phyloP scores from a whole-genome alignment of 148 eudicot genomes.

The Dysphania ambrosioides region DNA sequence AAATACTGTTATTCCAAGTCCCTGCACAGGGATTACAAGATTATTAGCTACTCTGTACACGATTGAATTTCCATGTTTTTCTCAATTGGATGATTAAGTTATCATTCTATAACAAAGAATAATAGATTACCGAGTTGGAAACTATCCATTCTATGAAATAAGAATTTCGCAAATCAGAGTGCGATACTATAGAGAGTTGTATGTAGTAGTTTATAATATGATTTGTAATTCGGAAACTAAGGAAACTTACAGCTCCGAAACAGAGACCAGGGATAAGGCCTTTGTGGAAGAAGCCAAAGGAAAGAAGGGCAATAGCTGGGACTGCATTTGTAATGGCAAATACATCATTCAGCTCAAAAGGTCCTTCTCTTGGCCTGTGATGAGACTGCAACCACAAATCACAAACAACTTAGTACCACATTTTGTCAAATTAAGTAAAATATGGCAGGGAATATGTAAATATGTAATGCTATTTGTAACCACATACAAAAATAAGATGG shows the following conservation, averaged over 20 bases:
- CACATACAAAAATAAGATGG: too few species aligned
- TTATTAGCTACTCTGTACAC: not conserved
- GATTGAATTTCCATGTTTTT: too few species aligned
- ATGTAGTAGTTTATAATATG: not conserved
- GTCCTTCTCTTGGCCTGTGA: conserved; percentile 92
- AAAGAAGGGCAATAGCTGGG: conserved; percentile 84
- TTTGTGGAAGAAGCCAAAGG: conserved; percentile 84
- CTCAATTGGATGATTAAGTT: not conserved
- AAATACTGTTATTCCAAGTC: conserved; percentile 96
- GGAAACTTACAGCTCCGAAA: conserved; percentile 79
- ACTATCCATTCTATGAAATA: too few species aligned
- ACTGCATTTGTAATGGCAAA: conserved; percentile 82
- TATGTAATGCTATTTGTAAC: too few species aligned
- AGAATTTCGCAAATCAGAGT: too few species aligned
- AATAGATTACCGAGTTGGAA: too few species aligned
- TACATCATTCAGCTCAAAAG: conserved; percentile 89
- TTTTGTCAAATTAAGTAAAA: not conserved
- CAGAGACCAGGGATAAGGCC: conserved; percentile 91
- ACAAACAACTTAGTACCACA: not conserved
- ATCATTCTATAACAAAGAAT: too few species aligned
- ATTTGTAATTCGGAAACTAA: not conserved
- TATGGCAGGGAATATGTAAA: too few species aligned
- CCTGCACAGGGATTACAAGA: conserved; percentile 38
- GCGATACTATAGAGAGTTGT: too few species aligned
- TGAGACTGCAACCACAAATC: conserved; percentile 61